Base-by-base conservation (phyloP, 352 stramenopile species). In the Thalassiosira hispida region DNA sequence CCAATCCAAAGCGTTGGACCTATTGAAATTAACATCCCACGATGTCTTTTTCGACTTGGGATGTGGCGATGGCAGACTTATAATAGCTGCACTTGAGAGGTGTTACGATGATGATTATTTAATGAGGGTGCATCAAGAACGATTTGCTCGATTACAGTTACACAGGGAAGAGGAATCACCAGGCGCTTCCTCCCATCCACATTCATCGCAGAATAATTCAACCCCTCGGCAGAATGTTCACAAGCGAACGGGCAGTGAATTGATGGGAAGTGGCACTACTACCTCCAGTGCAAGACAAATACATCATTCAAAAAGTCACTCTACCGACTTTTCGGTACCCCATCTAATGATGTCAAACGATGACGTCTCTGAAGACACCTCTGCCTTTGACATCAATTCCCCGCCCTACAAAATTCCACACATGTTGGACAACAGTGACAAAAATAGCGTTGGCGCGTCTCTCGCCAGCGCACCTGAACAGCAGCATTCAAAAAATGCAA, bases 31-130 rank as follows among this genome's bases (percentile, higher is more conserved):
- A 1, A 52, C 29, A 14, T 11, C 31, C 12, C 33, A 73, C 35
- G 88, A 93, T 65, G 76, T 93, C n/a, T 78, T 94, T 14, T 93
- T 92, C 69, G 90, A 94, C 75, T 56, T 94, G 46, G 90, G 90
- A 20, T 93, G 88, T 67, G 88, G 90, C 16, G 90, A 94, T 78
- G 88, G 83, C 2, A 51, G 87, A 9, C 66, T 94, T 14, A 31
- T 94, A 5, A 61, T 91, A 14, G 38, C 35, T 11, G 87, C 88
- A 46, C 73, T 72, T 8, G 62, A 77, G 62, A 62, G n/a, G 33
- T 76, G 46, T 40, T 76, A 67, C 49, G 25, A 71, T 38, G 35
- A 74, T 16, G 61, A 63, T 35, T 66, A 74, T n/a, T 31, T 66
- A 38, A 46, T 56, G 49, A 38, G 25, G 35, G 27, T 65, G 22